Evolutionary conservation across 2,329 filamentous ascomycete genomes (phyloP), one percentile per base, ranked within the genome.

Genomic region (Colletotrichum musae): DNA sequence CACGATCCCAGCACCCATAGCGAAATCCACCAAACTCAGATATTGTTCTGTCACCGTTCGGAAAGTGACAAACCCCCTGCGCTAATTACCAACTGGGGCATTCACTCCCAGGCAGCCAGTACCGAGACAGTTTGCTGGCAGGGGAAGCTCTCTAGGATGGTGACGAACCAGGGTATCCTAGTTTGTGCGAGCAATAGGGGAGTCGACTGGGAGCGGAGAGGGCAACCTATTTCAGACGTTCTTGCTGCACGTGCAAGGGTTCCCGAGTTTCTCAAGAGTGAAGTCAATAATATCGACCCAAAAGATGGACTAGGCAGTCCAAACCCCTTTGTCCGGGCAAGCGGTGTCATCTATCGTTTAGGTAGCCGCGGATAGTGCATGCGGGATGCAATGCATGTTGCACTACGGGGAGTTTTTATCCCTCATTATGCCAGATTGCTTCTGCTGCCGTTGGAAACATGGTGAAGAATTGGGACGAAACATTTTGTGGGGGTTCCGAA

Each of bases 31-130:
- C 39, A 58, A 52, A 60, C 36, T 18, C 36, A 36, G 36, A 60
- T 65, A 65, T 69, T 66, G 66, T 65, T 66, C 62, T 69, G 66
- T 32, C 66, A 60, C 62, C 66, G 62, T 56, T 57, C 36, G 56
- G 36, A 52, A 53, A 51, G 56, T 66, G 57, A 47, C 26, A 51
- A 28, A 47, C 24, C 62, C 51, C 62, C 66, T 60, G 56, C 63
- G 26, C 60, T 60, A 51, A 52, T 61, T 65, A 50, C 18, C 51
- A 60, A 36, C 51, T 66, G 66, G 66, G 66, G 50, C 66, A 28
- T 9, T 36, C 15, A 43, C 39, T 48, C 60, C 9, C 13, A 28
- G 28, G n/a, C 32, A 65, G 41, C 66, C 66, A 66, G 56, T 69
- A 36, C 51, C 51, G 57, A 69, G 56, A 56, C 51, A 45, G 26